Percentiles rank a stretch among this genome's conserved stretches.
Conservation (phyloP, 2,329 filamentous ascomycete genomes). For the Trichoderma brevicompactum region DNA sequence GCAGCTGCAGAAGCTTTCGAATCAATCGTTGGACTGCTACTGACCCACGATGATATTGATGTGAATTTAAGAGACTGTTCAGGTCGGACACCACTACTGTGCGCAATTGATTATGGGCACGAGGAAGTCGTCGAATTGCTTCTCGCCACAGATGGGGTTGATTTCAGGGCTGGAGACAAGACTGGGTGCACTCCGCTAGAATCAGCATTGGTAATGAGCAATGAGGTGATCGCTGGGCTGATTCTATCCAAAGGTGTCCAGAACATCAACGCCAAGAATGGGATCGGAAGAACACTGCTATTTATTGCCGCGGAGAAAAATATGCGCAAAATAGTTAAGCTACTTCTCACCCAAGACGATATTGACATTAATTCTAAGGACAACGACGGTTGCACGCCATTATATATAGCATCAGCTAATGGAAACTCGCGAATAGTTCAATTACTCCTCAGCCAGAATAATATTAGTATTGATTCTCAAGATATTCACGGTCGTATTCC, state of each 20-base stretch:
- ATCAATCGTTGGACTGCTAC: not conserved
- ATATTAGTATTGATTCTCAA: not conserved
- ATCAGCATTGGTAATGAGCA: not conserved
- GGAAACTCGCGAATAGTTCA: not conserved
- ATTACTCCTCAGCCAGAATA: not conserved
- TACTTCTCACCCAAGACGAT: not conserved
- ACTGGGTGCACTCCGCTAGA: too few species aligned
- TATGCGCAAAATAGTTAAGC: not conserved
- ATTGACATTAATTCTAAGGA: not conserved
- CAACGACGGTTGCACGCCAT: not conserved
- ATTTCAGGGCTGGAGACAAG: not conserved
- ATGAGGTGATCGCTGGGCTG: not conserved
- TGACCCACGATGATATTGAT: not conserved
- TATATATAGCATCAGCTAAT: not conserved
- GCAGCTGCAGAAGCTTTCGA: not conserved
- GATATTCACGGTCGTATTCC: not conserved
- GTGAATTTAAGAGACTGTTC: not conserved
- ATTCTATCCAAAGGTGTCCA: not conserved
- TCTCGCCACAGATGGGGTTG: not conserved
- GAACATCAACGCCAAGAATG: not conserved
- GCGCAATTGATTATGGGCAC: not conserved
- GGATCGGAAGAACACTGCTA: not conserved
- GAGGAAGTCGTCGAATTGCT: not conserved
- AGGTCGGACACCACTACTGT: not conserved
- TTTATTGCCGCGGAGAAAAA: not conserved